Conservation (phyloP, 179 eudicot species). For the Silene coronaria region DNA sequence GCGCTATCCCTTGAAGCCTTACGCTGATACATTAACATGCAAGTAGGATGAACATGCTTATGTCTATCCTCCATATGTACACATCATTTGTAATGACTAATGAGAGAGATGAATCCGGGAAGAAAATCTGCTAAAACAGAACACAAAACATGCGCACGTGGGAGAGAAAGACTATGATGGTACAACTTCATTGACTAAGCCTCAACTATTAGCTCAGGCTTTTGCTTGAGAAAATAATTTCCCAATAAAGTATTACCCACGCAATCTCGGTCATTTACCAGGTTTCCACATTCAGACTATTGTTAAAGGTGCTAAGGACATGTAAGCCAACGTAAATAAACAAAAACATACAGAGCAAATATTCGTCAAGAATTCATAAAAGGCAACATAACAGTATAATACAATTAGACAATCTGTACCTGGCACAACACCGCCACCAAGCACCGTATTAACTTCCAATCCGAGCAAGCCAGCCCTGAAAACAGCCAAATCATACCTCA, state of each 20-base stretch:
- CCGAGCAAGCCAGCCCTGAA: slow-evolving; percentile 73
- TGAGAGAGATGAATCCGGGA: background rate
- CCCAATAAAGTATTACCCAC: no score
- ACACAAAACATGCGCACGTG: background rate
- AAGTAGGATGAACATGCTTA: background rate
- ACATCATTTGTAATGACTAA: background rate
- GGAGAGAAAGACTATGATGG: background rate
- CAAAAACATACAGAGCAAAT: background rate
- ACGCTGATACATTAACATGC: background rate
- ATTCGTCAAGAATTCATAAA: background rate
- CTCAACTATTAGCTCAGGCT: background rate
- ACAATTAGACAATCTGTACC: slow-evolving; percentile 32
- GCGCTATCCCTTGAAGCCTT: background rate
- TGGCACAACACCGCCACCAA: slow-evolving; percentile 96
- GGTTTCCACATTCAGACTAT: slow-evolving; percentile 1
- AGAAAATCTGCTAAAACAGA: no score
- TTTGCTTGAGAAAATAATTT: background rate
- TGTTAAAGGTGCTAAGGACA: background rate
- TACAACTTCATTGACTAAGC: background rate
- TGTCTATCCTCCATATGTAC: background rate
- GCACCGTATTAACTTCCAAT: slow-evolving; percentile 77
- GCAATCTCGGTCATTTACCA: background rate
- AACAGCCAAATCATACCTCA: background rate
- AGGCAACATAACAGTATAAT: background rate
- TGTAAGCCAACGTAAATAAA: no score